Evolutionary conservation across 768 basidiomycete species (phyloP).

Genomic region (Mycena latifolia): DNA sequence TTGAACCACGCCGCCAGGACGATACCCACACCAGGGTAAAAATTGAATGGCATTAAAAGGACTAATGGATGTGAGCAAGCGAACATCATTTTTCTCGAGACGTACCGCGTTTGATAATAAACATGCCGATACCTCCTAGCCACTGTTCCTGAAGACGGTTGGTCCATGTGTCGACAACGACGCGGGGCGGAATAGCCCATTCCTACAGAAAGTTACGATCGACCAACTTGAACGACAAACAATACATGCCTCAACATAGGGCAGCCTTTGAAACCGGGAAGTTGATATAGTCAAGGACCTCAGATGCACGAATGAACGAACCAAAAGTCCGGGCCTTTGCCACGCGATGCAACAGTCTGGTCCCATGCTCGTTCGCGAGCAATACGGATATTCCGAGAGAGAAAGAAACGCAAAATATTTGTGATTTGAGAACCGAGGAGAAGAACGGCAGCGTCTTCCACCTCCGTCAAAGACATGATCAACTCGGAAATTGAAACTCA

Average conservation of each 20-base stretch:
- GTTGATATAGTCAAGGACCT: too few species aligned
- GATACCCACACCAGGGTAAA: conserved; percentile 80
- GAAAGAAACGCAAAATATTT: conserved; percentile 83
- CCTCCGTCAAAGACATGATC: background rate
- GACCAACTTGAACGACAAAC: background rate
- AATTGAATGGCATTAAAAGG: conserved; percentile 68
- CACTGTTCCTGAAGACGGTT: conserved; percentile 47
- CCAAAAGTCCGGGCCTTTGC: conserved; percentile 90
- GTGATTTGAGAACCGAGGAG: conserved; percentile 83
- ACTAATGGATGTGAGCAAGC: conserved; percentile 48
- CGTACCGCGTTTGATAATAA: conserved; percentile 62
- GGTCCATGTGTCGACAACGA: conserved; percentile 46
- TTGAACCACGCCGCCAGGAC: conserved; percentile 73
- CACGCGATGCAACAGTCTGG: conserved; percentile 86
- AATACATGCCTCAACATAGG: conserved; percentile 28
- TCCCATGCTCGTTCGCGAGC: conserved; percentile 84
- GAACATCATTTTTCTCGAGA: background rate
- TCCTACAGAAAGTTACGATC: conserved; percentile 78
- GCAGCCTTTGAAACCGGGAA: conserved; percentile 13
- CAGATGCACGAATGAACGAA: background rate
- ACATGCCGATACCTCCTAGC: conserved; percentile 53
- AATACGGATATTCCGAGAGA: conserved; percentile 84
- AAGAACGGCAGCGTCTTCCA: conserved; percentile 78
- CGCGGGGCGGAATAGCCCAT: conserved; percentile 72
- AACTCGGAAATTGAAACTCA: conserved; percentile 48